Conservation (phyloP, 23 red algal genomes). For the Porphyridium purpureum region DNA sequence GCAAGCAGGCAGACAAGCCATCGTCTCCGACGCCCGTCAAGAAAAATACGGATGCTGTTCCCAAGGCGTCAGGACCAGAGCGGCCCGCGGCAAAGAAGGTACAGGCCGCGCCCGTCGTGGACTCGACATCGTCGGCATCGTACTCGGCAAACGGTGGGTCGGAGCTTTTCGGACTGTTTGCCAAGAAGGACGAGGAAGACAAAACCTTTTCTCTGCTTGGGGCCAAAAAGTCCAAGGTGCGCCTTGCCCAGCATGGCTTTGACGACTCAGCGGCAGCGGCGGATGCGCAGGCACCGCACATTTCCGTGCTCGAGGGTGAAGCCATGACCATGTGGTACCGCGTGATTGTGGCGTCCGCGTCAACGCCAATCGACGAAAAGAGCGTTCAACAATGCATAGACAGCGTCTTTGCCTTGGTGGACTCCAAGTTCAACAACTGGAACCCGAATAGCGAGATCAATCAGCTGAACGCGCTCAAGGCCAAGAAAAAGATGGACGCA, state of each 20-base stretch:
- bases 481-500: constrained; percentile 9
- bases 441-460: constrained; percentile 19
- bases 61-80: too few species aligned
- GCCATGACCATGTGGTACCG: constrained; percentile 51
- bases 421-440: constrained; percentile 18
- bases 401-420: constrained; percentile 9
- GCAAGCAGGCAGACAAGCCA: too few species aligned
- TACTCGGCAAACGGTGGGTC: background rate
- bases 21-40: too few species aligned
- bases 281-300: background rate
- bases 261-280: background rate
- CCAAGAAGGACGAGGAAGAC: background rate
- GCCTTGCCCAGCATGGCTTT: background rate
- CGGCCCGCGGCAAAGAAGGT: background rate
- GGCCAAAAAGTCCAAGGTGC: background rate
- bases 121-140: background rate
- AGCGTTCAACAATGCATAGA: constrained; percentile 3
- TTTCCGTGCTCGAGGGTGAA: constrained; percentile 3
- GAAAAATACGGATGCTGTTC: too few species aligned
- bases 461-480: constrained; percentile 3
- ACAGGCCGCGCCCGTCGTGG: background rate
- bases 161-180: background rate
- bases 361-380: background rate
- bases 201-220: background rate
- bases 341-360: constrained; percentile 11